Evolutionary conservation across 805 yeast genomes (phyloP).

Genomic region (Nakazawaea ernobii): DNA sequence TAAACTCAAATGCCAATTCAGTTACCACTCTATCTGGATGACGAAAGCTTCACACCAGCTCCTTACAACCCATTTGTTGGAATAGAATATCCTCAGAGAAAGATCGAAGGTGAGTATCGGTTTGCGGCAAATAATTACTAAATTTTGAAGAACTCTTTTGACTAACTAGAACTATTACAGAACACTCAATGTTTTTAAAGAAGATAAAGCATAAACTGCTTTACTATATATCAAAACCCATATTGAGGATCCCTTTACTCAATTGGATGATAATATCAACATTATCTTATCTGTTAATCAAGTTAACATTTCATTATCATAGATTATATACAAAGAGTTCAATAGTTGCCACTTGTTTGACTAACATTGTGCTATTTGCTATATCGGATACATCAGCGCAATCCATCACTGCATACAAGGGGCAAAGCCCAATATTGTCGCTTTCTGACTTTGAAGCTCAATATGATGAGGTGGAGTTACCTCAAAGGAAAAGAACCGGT

Average conservation of each 20-base stretch:
- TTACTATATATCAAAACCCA: slow-evolving; percentile 2
- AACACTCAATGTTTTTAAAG: not conserved
- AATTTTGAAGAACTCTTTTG: not conserved
- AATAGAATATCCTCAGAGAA: not conserved
- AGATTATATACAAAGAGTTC: slow-evolving; percentile 58
- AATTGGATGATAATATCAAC: slow-evolving; percentile 48
- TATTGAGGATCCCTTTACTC: slow-evolving; percentile 41
- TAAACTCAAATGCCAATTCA: slow-evolving; percentile 9
- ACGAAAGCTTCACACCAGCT: not conserved
- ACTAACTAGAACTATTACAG: not conserved
- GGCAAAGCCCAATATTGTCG: not conserved
- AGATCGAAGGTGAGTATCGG: not conserved
- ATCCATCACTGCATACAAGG: slow-evolving; percentile 37
- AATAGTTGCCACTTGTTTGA: slow-evolving; percentile 69
- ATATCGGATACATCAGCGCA: slow-evolving; percentile 93
- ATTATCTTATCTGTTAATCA: slow-evolving; percentile 43
- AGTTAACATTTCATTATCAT: slow-evolving; percentile 53
- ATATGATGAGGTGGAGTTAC: slow-evolving; percentile 2
- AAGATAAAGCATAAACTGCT: not conserved
- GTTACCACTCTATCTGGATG: slow-evolving; percentile 7
- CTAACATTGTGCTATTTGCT: slow-evolving; percentile 79
- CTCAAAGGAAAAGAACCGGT: not conserved
- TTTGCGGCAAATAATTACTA: too few species aligned
- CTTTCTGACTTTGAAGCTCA: not conserved
- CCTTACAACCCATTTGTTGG: slow-evolving; percentile 11